phyloP scores from a whole-genome alignment of 148 eudicot genomes.

The Diospyros lotus region DNA sequence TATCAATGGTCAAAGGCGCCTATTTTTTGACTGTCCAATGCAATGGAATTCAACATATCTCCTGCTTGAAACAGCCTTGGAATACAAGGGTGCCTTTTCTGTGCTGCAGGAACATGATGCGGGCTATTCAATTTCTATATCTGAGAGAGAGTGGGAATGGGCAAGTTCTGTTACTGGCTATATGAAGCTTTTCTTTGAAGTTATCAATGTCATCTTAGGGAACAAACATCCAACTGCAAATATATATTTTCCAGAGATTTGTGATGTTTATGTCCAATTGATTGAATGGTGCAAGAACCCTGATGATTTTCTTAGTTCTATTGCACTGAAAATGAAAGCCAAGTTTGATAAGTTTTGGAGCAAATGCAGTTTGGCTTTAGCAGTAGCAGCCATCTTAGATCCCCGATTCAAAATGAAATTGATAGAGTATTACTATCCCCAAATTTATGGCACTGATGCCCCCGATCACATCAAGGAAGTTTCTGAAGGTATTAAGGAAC shows the following conservation, averaged over 20 bases:
- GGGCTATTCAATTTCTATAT: constrained; percentile 37
- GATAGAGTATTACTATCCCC: constrained; percentile 83
- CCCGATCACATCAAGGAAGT: constrained; percentile 60
- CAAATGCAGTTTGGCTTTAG: constrained; percentile 68
- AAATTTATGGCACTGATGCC: constrained; percentile 66
- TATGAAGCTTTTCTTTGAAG: constrained; percentile 75
- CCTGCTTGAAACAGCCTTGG: constrained; percentile 86
- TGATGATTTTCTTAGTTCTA: constrained; percentile 57
- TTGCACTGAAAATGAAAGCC: constrained; percentile 74
- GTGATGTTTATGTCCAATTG: constrained; percentile 72
- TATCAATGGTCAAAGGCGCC: constrained; percentile 43
- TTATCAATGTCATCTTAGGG: constrained; percentile 47
- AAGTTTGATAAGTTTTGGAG: constrained; percentile 80
- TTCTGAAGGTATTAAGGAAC: constrained; percentile 61
- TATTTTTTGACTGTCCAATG: constrained; percentile 59
- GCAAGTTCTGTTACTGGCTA: constrained; percentile 47
- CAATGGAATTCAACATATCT: constrained; percentile 76
- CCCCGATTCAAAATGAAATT: constrained; percentile 93
- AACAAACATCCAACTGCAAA: constrained; percentile 71
- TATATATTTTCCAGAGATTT: constrained; percentile 79
- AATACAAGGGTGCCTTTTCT: constrained; percentile 66
- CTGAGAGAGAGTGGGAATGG: constrained; percentile 89
- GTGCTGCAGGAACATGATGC: constrained; percentile 66
- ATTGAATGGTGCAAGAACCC: constrained; percentile 85
- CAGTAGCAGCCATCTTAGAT: constrained; percentile 86